Conservation (phyloP, 192 early-diverging fungal genomes). For the Helicostylum pulchrum region DNA sequence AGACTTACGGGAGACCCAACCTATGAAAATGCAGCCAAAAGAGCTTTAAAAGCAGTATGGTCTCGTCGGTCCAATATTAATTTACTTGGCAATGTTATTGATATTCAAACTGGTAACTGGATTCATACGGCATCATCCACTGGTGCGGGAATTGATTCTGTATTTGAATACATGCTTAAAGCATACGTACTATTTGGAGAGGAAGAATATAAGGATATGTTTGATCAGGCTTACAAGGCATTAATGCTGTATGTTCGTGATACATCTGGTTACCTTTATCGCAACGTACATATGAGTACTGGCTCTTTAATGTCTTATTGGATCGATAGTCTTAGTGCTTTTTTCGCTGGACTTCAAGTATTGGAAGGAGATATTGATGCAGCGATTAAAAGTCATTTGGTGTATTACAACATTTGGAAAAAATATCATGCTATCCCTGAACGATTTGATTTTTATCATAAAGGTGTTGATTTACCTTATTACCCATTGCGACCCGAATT, state of each 20-base stretch:
- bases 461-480: constrained; percentile 58
- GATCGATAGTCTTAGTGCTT: constrained; percentile 89
- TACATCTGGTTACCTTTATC: constrained; percentile 72
- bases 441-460: constrained; percentile 72
- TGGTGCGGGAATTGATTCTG: constrained; percentile 90
- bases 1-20: constrained; percentile 73
- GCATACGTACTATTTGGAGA: constrained; percentile 87
- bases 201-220: constrained; percentile 68
- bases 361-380: constrained; percentile 81
- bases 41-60: constrained; percentile 81
- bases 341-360: constrained; percentile 89
- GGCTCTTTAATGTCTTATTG: constrained; percentile 65
- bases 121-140: constrained; percentile 66
- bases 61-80: constrained; percentile 63
- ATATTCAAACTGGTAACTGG: constrained; percentile 72
- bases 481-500: constrained; percentile 95
- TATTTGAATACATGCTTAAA: constrained; percentile 92
- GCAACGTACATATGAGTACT: constrained; percentile 80
- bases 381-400: constrained; percentile 79
- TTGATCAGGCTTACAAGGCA: constrained; percentile 69
- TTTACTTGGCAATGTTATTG: constrained; percentile 83
- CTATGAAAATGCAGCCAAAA: constrained; percentile 72
- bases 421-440: constrained; percentile 85
- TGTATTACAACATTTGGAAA: constrained; percentile 87
- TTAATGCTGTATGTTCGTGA: constrained; percentile 65